Evolutionary conservation across 2,329 filamentous ascomycete species (phyloP), one percentile per base, ranked within the genome.

Genomic region (Aspergillus sp.): DNA sequence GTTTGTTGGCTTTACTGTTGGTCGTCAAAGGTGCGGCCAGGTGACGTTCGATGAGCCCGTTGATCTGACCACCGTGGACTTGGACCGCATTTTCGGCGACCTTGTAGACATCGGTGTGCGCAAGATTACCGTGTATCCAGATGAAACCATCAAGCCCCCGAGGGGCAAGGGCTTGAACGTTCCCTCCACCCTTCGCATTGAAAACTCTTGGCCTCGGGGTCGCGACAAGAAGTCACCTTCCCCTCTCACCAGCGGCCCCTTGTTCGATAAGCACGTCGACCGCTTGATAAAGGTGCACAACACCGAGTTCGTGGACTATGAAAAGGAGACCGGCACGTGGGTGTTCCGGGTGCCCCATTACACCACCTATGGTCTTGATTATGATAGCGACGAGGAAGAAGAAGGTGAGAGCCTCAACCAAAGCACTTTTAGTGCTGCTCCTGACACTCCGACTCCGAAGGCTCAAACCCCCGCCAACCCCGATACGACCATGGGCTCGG

Each of bases 281-380:
- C 89, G 91, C 57, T 85, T 99, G 23, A 90, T 88, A 81, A 86
- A 85, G 60, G 92, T 97, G 39, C 80, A 81, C 8, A 89, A 91
- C 73, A 98, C 95, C 0, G 86, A 87, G 3, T 98, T 96, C 69
- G 82, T 93, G 68, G 83, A 84, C 69, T 99, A 97, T 75, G 85
- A 96, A 64, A 81, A 83, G 59, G 83, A 91, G 1, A 92, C 88
- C 55, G 95, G 94, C 55, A 85, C 90, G 50, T 99, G 96, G 96
- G 86, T 86, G 13, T 99, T 99, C 80, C 87, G 83, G 8, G 95
- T 99, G n/a, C 88, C 94, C 70, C 95, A 99, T 76, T 99, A 96
- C 75, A 98, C 94, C 1, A 96, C 92, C 1, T 99, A 99, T 72
- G 93, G 90, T 42, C 83, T 98, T 57, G 90, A 94, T 64, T 91